Percentiles rank a stretch among this genome's conserved stretches.
Evolutionary conservation across 495 filamentous ascomycete species (phyloP).

Genomic region (Annulohypoxylon maeteangense): DNA sequence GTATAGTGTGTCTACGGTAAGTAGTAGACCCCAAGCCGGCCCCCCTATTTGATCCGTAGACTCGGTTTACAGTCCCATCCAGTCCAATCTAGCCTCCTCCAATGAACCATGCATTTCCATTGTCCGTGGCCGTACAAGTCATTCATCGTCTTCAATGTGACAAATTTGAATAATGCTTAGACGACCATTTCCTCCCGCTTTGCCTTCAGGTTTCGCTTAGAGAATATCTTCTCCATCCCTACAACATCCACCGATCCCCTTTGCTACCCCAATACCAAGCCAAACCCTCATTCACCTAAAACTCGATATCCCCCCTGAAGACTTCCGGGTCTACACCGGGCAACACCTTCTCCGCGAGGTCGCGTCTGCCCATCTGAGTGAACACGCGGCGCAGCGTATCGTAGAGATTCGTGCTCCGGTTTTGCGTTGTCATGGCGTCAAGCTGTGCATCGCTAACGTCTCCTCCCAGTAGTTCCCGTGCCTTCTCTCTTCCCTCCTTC

Average conservation of each 20-base stretch:
- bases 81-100: not conserved
- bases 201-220: too few relatives aligned
- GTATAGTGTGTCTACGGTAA: not conserved
- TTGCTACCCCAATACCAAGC: not conserved
- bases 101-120: not conserved
- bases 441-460: conserved; percentile 73
- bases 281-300: conserved; percentile 44
- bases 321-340: conserved; percentile 90
- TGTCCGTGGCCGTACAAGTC: not conserved
- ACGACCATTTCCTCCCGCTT: not conserved
- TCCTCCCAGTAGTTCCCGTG: conserved; percentile 79
- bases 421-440: conserved; percentile 85
- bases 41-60: not conserved
- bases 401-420: conserved; percentile 94
- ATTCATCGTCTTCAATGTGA: not conserved
- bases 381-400: conserved; percentile 94
- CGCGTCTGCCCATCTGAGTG: conserved; percentile 88
- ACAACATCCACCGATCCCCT: not conserved
- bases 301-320: conserved; percentile 75
- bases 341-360: conserved; percentile 86
- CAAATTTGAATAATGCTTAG: not conserved
- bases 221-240: not conserved
- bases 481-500: conserved; percentile 82
- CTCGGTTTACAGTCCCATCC: not conserved
- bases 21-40: not conserved